phyloP scores from a whole-genome alignment of 352 stramenopile genomes.

The Thalassiosira ordinaria region DNA sequence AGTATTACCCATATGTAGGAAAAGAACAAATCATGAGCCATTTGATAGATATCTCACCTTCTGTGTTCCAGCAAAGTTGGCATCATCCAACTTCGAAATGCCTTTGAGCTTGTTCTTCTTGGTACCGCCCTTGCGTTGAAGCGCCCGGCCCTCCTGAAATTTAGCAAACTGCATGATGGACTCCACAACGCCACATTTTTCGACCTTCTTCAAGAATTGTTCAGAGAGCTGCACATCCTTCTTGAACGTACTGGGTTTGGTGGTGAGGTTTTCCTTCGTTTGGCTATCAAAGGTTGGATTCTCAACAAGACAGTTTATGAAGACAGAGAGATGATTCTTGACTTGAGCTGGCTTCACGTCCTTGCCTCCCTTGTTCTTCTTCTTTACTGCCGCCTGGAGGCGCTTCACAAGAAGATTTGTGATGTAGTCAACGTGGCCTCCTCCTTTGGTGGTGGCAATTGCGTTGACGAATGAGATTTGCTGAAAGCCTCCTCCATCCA shows the following conservation, averaged over 20 bases:
- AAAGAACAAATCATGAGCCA: no score
- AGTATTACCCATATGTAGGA: no score
- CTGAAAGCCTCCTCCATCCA: slow-evolving; percentile 90
- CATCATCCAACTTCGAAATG: slow-evolving; percentile 99
- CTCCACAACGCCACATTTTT: slow-evolving; percentile 95
- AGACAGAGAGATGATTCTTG: slow-evolving; percentile 97
- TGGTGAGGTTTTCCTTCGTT: slow-evolving; percentile 99
- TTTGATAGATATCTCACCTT: no score
- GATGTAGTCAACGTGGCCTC: slow-evolving; percentile 95
- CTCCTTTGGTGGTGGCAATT: slow-evolving; percentile 96
- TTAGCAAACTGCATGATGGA: slow-evolving; percentile 91
- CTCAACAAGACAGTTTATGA: slow-evolving; percentile 98
- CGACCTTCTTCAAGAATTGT: slow-evolving; percentile 93
- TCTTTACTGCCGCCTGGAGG: slow-evolving; percentile 84
- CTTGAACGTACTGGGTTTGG: slow-evolving; percentile 88
- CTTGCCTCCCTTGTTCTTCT: slow-evolving; percentile 95
- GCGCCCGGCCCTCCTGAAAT: slow-evolving; percentile 92
- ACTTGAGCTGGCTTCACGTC: slow-evolving; percentile 93
- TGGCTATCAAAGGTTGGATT: slow-evolving; percentile 99
- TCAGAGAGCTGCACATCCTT: slow-evolving; percentile 92
- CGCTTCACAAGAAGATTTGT: slow-evolving; percentile 90
- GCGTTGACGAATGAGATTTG: slow-evolving; percentile 99
- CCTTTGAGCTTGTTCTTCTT: slow-evolving; percentile 89
- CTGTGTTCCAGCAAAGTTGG: slow-evolving; percentile 94
- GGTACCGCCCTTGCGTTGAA: slow-evolving; percentile 91